phyloP scores from a whole-genome alignment of 768 basidiomycete species.

The Pleurotus sapidus region DNA sequence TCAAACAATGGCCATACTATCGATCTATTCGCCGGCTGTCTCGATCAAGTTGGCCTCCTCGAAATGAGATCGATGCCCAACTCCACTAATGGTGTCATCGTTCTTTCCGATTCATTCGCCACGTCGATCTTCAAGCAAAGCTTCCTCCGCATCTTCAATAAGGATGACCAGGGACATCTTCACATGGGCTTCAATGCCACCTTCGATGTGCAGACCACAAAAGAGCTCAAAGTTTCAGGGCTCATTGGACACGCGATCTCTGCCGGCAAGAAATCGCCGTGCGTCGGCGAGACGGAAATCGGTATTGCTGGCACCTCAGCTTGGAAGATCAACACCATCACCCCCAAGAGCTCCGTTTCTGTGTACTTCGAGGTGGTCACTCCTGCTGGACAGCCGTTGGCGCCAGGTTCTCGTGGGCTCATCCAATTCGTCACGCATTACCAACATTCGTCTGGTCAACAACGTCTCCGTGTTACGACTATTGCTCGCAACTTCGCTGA shows the following conservation, averaged over 20 bases:
- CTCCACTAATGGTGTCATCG: constrained; percentile 94
- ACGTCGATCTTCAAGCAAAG: constrained; percentile 99
- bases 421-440: constrained; percentile 99
- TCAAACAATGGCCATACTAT: constrained; percentile 94
- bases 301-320: constrained; percentile 98
- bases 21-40: constrained; percentile 94
- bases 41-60: constrained; percentile 95
- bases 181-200: constrained; percentile 99
- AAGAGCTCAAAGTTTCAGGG: constrained; percentile 97
- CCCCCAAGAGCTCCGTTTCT: constrained; percentile 81
- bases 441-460: constrained; percentile 95
- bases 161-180: constrained; percentile 88
- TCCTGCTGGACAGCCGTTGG: constrained; percentile 90
- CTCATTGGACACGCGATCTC: constrained; percentile 98
- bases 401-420: constrained; percentile 86
- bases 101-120: constrained; percentile 94
- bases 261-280: constrained; percentile 92
- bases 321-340: constrained; percentile 94
- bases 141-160: constrained; percentile 89
- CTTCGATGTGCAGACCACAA: constrained; percentile 98
- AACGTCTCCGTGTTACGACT: constrained; percentile 94
- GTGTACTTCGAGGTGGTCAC: constrained; percentile 99
- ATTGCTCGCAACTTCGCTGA: constrained; percentile 98
- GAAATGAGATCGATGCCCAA: constrained; percentile 98
- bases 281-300: constrained; percentile 98